Conservation (phyloP, 345 rosid species). For the Eucalyptus lansdowneana region DNA sequence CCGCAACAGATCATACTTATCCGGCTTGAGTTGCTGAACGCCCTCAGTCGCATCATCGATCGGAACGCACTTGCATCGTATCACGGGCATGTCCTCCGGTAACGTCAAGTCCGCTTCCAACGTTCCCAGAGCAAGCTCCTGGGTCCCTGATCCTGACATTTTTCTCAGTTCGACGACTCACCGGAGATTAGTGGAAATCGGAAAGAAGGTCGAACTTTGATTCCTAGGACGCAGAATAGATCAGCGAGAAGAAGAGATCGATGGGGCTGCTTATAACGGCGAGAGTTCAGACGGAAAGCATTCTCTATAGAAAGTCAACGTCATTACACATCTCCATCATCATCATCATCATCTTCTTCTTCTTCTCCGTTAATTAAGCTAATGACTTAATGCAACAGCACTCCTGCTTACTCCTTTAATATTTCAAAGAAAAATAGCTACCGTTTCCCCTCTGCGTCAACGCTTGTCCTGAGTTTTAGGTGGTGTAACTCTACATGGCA, state of each 20-base stretch:
- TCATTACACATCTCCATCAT: neutral
- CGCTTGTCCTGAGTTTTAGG: neutral
- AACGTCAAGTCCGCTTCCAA: neutral
- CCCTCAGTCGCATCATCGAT: neutral
- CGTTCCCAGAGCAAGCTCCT: neutral
- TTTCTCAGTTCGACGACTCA: no score
- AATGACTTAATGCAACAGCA: neutral
- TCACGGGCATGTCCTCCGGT: neutral
- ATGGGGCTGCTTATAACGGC: neutral
- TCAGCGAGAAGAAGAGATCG: neutral
- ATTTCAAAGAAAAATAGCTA: neutral
- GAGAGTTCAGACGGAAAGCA: no score
- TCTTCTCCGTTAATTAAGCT: neutral
- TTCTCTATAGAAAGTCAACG: neutral
- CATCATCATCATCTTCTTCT: neutral
- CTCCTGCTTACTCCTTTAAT: neutral
- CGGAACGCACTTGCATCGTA: neutral
- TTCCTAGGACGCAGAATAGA: neutral
- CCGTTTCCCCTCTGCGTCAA: neutral
- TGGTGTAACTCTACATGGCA: neutral
- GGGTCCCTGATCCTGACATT: no score
- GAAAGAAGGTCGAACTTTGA: no score
- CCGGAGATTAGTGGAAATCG: no score
- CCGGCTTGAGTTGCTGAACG: neutral
- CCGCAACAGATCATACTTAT: neutral